Evolutionary conservation across 352 stramenopile genomes (phyloP).

Genomic region (Phytophthora niederhauseri): DNA sequence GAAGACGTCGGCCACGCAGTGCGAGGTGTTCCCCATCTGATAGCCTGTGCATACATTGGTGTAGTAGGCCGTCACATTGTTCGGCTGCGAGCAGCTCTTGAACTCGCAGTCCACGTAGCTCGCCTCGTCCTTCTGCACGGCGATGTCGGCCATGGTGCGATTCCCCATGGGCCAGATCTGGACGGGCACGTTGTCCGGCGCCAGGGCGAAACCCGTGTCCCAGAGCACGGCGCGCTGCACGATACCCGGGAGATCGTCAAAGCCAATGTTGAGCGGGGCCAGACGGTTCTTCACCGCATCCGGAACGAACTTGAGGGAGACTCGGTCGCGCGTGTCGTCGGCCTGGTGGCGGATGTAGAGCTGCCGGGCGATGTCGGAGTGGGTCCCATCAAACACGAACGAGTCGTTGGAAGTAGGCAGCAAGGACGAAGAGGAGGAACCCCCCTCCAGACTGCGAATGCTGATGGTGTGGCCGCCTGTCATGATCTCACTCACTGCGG

Average conservation of each 20-base stretch:
- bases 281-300: slow-evolving; percentile 15
- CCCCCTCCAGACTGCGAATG: not conserved
- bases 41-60: slow-evolving; percentile 32
- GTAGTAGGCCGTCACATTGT: slow-evolving; percentile 14
- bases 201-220: slow-evolving; percentile 39
- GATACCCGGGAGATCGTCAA: slow-evolving; percentile 25
- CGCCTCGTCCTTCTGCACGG: slow-evolving; percentile 20
- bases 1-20: slow-evolving; percentile 36
- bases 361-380: slow-evolving; percentile 44
- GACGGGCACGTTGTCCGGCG: slow-evolving; percentile 14
- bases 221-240: slow-evolving; percentile 44
- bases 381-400: slow-evolving; percentile 40
- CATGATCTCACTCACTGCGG: not conserved
- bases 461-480: not conserved
- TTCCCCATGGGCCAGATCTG: slow-evolving; percentile 29
- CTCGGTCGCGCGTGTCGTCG: not conserved
- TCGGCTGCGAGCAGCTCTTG: slow-evolving; percentile 36
- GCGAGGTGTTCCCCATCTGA: slow-evolving; percentile 36
- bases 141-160: slow-evolving; percentile 34
- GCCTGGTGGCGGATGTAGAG: slow-evolving; percentile 33
- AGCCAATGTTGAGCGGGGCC: slow-evolving; percentile 21
- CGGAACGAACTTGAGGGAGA: slow-evolving; percentile 21
- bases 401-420: slow-evolving; percentile 1
- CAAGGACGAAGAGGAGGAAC: slow-evolving; percentile 4
- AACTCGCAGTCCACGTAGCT: slow-evolving; percentile 16